Evolutionary conservation across 768 basidiomycete genomes (phyloP).

Genomic region (Suillus variegatus): DNA sequence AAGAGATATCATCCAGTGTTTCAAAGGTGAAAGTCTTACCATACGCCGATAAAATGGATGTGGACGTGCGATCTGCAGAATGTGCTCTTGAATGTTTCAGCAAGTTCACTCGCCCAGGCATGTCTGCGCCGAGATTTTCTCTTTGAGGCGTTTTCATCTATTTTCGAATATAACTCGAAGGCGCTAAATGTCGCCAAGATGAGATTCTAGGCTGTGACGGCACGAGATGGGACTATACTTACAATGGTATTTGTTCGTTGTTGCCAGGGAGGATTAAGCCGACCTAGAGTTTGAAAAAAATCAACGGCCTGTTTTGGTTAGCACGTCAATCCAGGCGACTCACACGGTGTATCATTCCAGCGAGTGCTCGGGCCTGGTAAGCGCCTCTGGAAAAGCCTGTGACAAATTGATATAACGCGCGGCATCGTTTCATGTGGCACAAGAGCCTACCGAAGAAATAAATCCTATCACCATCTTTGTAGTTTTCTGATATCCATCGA

Average conservation of each 20-base stretch:
- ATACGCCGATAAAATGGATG: conserved; percentile 37
- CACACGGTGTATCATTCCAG: conserved; percentile 40
- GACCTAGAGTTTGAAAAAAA: conserved; percentile 23
- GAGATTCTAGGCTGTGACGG: background rate
- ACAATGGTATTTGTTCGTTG: conserved; percentile 38
- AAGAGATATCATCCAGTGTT: background rate
- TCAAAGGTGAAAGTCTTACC: conserved; percentile 21
- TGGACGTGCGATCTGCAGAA: conserved; percentile 26
- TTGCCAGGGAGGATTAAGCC: conserved; percentile 35
- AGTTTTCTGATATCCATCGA: conserved; percentile 35
- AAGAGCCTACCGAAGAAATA: conserved; percentile 37
- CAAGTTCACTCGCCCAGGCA: conserved; percentile 14
- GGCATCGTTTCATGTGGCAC: background rate
- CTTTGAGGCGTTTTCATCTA: conserved; percentile 1
- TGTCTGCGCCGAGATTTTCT: background rate
- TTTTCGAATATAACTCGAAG: conserved; percentile 28
- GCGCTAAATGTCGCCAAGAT: conserved; percentile 20
- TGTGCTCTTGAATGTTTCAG: conserved; percentile 26
- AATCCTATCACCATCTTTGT: conserved; percentile 31
- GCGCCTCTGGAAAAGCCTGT: conserved; percentile 45
- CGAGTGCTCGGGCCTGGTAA: conserved; percentile 40
- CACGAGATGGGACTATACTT: conserved; percentile 10
- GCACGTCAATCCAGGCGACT: background rate
- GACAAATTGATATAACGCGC: background rate
- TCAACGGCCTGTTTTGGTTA: background rate